Evolutionary conservation across 1,284 basidiomycete genomes (phyloP).

Genomic region (Boletus sp.): DNA sequence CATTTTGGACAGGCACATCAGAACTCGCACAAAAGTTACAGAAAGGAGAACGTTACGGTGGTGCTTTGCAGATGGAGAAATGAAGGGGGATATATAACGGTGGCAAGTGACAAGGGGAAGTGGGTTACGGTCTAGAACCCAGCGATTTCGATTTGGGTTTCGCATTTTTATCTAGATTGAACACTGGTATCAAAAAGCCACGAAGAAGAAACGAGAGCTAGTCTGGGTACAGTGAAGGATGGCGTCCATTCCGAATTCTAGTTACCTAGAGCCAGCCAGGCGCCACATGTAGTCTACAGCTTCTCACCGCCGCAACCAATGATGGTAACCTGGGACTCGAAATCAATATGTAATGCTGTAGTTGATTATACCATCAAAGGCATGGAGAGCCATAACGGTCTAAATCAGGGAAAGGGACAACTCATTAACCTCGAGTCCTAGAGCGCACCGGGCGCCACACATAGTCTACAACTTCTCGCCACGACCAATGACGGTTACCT

Average conservation of each 20-base stretch:
- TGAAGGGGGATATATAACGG: neutral
- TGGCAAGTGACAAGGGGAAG: neutral
- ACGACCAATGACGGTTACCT: slow-evolving; percentile 36
- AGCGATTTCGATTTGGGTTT: neutral
- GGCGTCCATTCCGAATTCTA: slow-evolving; percentile 5
- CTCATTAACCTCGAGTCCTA: no score
- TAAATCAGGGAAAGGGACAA: neutral
- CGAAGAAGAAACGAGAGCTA: neutral
- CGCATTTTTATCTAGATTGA: slow-evolving; percentile 17
- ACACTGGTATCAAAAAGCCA: slow-evolving; percentile 1
- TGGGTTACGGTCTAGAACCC: neutral
- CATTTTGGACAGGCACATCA: no score
- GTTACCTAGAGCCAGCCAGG: neutral
- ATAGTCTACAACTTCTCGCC: slow-evolving; percentile 30
- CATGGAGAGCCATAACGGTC: neutral
- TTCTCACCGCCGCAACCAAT: slow-evolving; percentile 36
- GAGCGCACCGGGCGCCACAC: no score
- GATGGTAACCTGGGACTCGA: slow-evolving; percentile 29
- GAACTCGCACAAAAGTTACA: no score
- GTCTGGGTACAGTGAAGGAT: slow-evolving; percentile 9
- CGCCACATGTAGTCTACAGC: slow-evolving; percentile 17
- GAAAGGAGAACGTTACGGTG: no score
- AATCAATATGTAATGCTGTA: slow-evolving; percentile 12
- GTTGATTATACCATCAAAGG: slow-evolving; percentile 10
- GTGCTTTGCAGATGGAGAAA: no score